Conservation (phyloP, 1,139 yeast species). For the Pichiaceae sp. region DNA sequence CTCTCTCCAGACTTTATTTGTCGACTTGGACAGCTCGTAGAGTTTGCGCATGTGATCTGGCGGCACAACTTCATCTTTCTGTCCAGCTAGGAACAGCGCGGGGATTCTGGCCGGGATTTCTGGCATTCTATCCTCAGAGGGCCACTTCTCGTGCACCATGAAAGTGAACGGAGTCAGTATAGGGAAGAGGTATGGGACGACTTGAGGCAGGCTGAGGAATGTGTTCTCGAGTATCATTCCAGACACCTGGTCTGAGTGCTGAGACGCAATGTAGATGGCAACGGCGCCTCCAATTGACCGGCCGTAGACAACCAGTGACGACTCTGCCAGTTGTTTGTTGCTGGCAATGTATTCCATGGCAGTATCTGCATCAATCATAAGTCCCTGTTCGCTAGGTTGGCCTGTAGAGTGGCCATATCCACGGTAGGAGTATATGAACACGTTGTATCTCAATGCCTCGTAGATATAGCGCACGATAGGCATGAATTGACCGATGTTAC, state of each 20-base stretch:
- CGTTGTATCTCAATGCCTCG: constrained; percentile 61
- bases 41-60: constrained; percentile 71
- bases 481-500: constrained; percentile 88
- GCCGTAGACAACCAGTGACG: constrained; percentile 69
- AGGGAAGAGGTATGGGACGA: constrained; percentile 81
- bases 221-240: constrained; percentile 83
- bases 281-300: constrained; percentile 95
- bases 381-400: constrained; percentile 63
- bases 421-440: constrained; percentile 78
- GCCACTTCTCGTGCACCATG: constrained; percentile 79
- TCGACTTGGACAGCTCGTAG: constrained; percentile 38
- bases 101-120: constrained; percentile 50
- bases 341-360: constrained; percentile 50
- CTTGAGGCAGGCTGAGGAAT: constrained; percentile 66
- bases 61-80: constrained; percentile 84
- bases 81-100: constrained; percentile 64
- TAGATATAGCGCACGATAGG: constrained; percentile 75
- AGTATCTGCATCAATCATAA: constrained; percentile 75
- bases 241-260: constrained; percentile 37
- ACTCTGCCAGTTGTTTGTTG: constrained; percentile 43
- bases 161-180: constrained; percentile 45
- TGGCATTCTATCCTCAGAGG: constrained; percentile 56
- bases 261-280: constrained; percentile 71
- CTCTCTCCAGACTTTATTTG: constrained; percentile 37
- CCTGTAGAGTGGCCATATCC: constrained; percentile 92